Evolutionary conservation across 2,329 filamentous ascomycete genomes (phyloP), one percentile per base, ranked within the genome.

Genomic region (Thermomyces lanuginosus): DNA sequence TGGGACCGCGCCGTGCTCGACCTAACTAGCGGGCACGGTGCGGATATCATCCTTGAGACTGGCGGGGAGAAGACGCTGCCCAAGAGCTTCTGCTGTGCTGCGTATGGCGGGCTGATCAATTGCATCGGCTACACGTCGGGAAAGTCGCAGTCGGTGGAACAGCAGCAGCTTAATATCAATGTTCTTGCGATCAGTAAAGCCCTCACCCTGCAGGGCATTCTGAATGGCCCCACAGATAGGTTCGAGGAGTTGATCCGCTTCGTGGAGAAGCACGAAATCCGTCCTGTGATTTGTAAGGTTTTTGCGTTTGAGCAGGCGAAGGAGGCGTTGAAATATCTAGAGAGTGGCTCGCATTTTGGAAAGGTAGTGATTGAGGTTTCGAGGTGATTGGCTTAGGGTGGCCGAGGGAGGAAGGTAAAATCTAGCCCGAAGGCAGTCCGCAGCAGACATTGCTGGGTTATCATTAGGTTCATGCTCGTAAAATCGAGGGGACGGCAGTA

Each of bases 171-270:
- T 5, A 72, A 74, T 35, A 63, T 72, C 8, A 76, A 76, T 38
- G 49, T 76, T 15, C 50, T 67, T 10, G 58, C 61, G 2, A 38
- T 67, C 22, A 50, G 53, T 33, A 50, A 60, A 12, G 68, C 58
- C 21, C 59, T 66, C 1, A 67, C 63, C 2, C 40, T 69, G 5
- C 66, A 65, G 43, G 64, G 73, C 0, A 63, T 76, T 5, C 39
- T 76, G 15, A 75, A 76, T 43, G 73, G 72, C 0, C 69, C 72
- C 0, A 61, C 59, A 35, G 65, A 69, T 34, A 51, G 61, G 21
- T 64, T 56, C 19, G 49, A 56, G 35, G 50, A 55, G 29, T 46
- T 54, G 45, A 24, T 48, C 7, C 30, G 21, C 1, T 55, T 53
- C 35, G 50, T 48, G 16, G 45, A 53, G 27, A 32, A 32, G 27